A percentile compares a stretch with the other conserved stretches of the same genome.
Evolutionary conservation across 108 stramenopile species (phyloP).

Genomic region (Nannochloropsis oceanica): DNA sequence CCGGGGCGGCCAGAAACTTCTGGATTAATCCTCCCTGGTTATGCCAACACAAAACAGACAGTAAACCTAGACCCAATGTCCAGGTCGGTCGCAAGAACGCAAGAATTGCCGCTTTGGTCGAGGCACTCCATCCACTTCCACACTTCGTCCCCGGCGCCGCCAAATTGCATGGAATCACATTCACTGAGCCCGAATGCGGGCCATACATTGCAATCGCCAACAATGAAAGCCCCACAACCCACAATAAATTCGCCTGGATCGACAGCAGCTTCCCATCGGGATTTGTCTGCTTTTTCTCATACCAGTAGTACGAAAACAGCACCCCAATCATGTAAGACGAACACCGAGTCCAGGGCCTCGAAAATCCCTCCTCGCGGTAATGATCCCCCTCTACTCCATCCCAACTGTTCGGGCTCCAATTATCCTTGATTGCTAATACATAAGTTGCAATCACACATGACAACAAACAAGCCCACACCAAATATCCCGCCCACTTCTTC

Average conservation of each 20-base stretch:
- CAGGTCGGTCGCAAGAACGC: neutral
- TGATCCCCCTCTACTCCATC: neutral
- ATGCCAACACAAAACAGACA: constrained; percentile 1
- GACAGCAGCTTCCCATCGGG: neutral
- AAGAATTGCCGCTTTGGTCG: neutral
- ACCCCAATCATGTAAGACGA: neutral
- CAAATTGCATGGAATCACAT: neutral
- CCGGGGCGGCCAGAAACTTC: constrained; percentile 17
- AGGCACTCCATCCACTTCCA: neutral
- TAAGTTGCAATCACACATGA: neutral
- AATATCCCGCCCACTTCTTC: neutral
- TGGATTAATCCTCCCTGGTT: constrained; percentile 22
- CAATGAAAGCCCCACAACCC: neutral
- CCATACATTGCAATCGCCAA: neutral
- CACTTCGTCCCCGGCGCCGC: neutral
- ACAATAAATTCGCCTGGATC: neutral
- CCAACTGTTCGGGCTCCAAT: neutral
- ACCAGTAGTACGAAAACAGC: neutral
- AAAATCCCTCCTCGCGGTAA: neutral
- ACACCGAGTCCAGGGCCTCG: neutral
- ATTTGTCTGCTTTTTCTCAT: neutral
- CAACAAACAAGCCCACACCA: neutral
- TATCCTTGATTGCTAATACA: neutral
- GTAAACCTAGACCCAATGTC: neutral
- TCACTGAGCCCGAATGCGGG: neutral